Evolutionary conservation across 306 rosid species (phyloP).

Genomic region (barrel medic (Medicago truncatula)): MtrunA17r5.0-ANR NC_053045.1:36651501-36652000

Average conservation of each 20-base stretch:
- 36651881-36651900: too few species aligned
- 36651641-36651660: not conserved
- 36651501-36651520: too few species aligned
- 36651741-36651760: not conserved
- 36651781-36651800: not conserved
- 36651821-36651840: not conserved
- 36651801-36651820: not conserved
- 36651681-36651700: not conserved
- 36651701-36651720: not conserved
- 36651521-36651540: not conserved
- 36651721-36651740: not conserved
- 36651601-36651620: slow-evolving; percentile 13
- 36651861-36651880: too few species aligned
- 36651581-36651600: not conserved
- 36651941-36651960: too few species aligned
- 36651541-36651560: not conserved
- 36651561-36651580: not conserved
- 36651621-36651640: not conserved
- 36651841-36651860: not conserved
- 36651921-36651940: too few species aligned
- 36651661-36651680: not conserved
- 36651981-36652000: too few species aligned
- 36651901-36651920: too few species aligned
- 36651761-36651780: not conserved
- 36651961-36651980: too few species aligned